Evolutionary conservation across 1,284 basidiomycete species (phyloP), one percentile per base, ranked within the genome.

Genomic region (Jaminaea rosea): DNA sequence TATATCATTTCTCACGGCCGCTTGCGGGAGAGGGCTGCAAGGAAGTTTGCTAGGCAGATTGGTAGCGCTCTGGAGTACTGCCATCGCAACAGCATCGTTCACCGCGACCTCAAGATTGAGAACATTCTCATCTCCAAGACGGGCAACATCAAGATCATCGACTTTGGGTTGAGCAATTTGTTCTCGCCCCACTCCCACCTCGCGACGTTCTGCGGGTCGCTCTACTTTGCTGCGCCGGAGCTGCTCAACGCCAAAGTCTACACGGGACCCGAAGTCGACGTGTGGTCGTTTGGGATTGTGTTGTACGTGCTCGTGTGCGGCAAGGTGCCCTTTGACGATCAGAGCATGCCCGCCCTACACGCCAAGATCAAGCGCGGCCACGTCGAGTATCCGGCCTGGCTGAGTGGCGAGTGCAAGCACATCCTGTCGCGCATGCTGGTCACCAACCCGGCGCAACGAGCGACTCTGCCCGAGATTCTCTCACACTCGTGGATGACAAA

Each of bases 1-100:
- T 98, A 96, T 75, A 98, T 98, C 78, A 98, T 98, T 77, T 87
- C 87, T 64, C 94, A 98, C 71, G 93, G 93, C n/a, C 81, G 92
- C 31, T 80, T 98, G 56, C 80, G 93, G 28, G 94, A 98, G 75
- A 83, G 93, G 50, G 88, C 91, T 28, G 93, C 93, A 4, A 80
- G 93, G 65, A 96, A 94, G 78, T 98, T 98, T 77, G 91, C 92
- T 0, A 79, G 93, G 23, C 93, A 98, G 76, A 97, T 98, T 62
- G 92, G 87, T 29, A 88, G 86, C 63, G 93, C 94, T 0, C 79
- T 98, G 34, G 87, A 94, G 69, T 97, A 98, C 75, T 96, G 92
- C 75, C 94, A 98, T 78, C 83, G 85, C 69, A 98, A 98, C 76
- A 93, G 85, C 65, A 90, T 98, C 66, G 92, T 98, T 4, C 94